Evolutionary conservation across 2,329 filamentous ascomycete genomes (phyloP), one percentile per base, ranked within the genome.

Genomic region (Penicillium sp.): DNA sequence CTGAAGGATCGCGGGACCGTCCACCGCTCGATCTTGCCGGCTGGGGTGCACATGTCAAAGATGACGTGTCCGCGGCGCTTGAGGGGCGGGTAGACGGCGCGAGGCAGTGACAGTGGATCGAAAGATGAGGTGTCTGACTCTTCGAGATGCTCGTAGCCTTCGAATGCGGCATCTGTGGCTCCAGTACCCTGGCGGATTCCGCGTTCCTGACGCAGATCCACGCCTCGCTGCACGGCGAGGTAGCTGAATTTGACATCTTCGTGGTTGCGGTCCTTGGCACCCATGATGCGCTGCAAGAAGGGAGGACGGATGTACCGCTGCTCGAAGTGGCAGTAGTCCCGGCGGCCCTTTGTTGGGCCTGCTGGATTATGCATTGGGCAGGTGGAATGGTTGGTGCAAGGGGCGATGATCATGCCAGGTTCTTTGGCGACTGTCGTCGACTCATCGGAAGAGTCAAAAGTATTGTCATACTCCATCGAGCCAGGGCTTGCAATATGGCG

Each of bases 161-260:
- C 77, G 69, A 96, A 93, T 0, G 93, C 91, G 4, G 80, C 80
- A 6, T 87, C 81, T 0, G 88, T 85, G 0, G 88, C 86, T 45
- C 80, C 76, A 31, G 82, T 75, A 43, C 85, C 85, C 62, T 90
- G 84, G 3, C 76, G 60, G 12, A 82, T 68, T 17, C 67, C 65
- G 31, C 73, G 61, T 5, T 62, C 66, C 60, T 78, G 74, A 25
- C 86, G 83, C 4, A 83, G 76, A 69, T 88, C 82, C 11, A 86
- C 82, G 6, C 95, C 95, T 20, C 93, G 88, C 71, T 91, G 90
- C 17, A 98, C 84, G 3, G 90, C 90, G 14, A 99, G 72, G 73
- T 96, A 99, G 73, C 91, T 96, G 77, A 93, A 99, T 68, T 92
- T 85, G 14, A 96, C 84, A 70, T 98, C 92, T 73, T 96, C 94